Evolutionary conservation across 2,329 filamentous ascomycete genomes (phyloP).

Genomic region (Cladosporium austrohemisphaericum): DNA sequence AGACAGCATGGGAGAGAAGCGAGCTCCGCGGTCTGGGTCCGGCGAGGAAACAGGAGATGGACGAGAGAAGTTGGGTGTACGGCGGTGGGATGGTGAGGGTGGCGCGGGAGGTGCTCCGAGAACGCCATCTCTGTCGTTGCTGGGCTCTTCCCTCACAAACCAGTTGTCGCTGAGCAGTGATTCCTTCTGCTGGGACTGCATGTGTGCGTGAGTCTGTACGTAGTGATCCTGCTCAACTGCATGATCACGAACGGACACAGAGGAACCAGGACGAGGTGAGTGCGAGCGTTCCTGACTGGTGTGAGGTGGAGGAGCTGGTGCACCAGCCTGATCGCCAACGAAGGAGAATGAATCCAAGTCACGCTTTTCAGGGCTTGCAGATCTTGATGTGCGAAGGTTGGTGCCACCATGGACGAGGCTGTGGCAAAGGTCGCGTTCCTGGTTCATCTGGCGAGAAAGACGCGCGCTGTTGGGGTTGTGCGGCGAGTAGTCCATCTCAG

Average conservation of each 20-base stretch:
- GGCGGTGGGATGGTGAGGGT: conserved; percentile 6
- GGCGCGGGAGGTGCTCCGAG: conserved; percentile 23
- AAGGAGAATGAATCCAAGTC: conserved; percentile 12
- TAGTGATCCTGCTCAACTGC: conserved; percentile 1
- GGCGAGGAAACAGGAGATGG: conserved; percentile 11
- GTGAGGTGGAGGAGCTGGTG: conserved; percentile 8
- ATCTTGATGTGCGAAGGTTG: conserved; percentile 36
- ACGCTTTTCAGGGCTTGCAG: background rate
- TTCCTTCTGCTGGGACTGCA: conserved; percentile 29
- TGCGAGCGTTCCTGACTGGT: conserved; percentile 5
- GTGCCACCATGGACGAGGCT: conserved; percentile 29
- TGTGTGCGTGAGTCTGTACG: background rate
- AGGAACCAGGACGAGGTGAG: conserved; percentile 23
- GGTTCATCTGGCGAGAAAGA: conserved; percentile 53
- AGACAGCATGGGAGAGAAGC: conserved; percentile 1
- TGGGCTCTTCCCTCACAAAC: conserved; percentile 38
- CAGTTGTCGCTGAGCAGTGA: conserved; percentile 45
- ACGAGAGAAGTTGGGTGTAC: conserved; percentile 12
- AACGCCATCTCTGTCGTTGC: conserved; percentile 18
- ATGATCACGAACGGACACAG: conserved; percentile 16
- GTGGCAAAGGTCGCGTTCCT: conserved; percentile 42
- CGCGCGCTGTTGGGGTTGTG: conserved; percentile 50
- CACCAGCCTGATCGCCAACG: conserved; percentile 2
- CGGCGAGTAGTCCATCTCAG: conserved; percentile 52
- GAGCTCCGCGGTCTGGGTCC: conserved; percentile 8